Base-by-base conservation (phyloP, 2,329 filamentous ascomycete genomes). In the Coniochaeta hoffmannii region DNA sequence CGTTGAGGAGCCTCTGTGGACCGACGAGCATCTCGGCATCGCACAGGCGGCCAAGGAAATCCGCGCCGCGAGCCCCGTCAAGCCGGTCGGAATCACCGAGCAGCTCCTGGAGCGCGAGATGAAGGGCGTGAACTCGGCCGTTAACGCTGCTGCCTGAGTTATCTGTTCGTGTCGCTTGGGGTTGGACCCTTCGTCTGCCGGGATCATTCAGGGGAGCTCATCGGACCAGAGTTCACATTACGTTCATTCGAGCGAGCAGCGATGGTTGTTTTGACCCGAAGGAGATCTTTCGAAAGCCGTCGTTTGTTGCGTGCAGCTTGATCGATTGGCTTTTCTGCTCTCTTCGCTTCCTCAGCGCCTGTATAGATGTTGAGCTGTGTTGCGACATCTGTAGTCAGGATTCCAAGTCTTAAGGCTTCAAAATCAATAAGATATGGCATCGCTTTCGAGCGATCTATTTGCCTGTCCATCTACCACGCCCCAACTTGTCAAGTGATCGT, bases 1-100 rank as follows among this genome's bases (percentile, higher is more conserved):
- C 2, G 79, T 82, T 38, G 78, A 79, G 62, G 73, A 82, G 67
- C 87, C 92, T n/a, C 85, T 99, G 38, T 99, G 94, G 94, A 94
- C 89, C 1, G 86, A 97, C 65, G 78, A 81, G 64, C 94, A 99
- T 78, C 83, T 99, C 55, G 89, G 87, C 38, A 80, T 96, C 50
- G 81, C 84, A 57, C 78, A 89, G 65, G 76, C 82, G 14, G 76
- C 83, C 53, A 76, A 81, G 66, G 82, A 87, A 68, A 80, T 90
- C 64, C 74, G 76, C 65, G 76, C 75, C 32, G 72, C 70, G 17
- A 71, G 70, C 22, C 63, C 65, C 24, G 64, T 64, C 35, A 66
- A 71, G 58, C 67, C 66, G 46, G 35, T 26, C 53, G 68, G 74
- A 54, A 68, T 86, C 61, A 82, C 81, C 57, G 82, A 86, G 66